Evolutionary conservation across 305 asterid species (phyloP), one percentile per base, ranked within the genome.

Genomic region (Solanum hybrid): DNA sequence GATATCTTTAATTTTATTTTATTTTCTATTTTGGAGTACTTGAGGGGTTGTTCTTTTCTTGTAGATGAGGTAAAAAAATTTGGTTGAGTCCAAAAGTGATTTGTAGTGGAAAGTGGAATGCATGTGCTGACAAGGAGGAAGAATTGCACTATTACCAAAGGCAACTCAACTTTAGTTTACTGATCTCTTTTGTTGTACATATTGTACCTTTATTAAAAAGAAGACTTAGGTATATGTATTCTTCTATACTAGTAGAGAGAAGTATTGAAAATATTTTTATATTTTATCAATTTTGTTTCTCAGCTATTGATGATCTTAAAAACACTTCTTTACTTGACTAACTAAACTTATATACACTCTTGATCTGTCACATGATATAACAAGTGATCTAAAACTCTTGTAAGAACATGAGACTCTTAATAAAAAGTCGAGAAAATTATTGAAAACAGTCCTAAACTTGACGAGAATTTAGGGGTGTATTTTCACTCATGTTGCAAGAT

Each of bases 31-130:
- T 42, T 81, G 36, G 24, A 40, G 69, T 13, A 79, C 64, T 80
- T 40, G 69, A 5, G 72, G 91, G 92, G 31, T 84, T 90, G 95
- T 96, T 94, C 97, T 91, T 95, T 96, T 88, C 99, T 94, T 96
- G 97, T 60, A 84, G 91, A 92, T 92, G 94, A 93, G 96, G 95
- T 91, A 89, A 94, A 72, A 72, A 13, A 90, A 86, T 27, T 72
- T 92, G 86, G 92, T 51, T 93, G 81, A 94, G 94, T 94, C 94
- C 92, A 93, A 92, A 93, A 46, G 72, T 92, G 91, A 87, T 91
- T 90, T 88, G 92, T 89, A 87, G 94, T 90, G 94, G 95, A 94
- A 96, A 96, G 97, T 95, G 97, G 98, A 92, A 91, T 93, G 97
- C 98, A 95, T 95, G 98, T 95, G 96, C 73, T 94, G 95, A 93